Base-by-base conservation (phyloP, 306 rosid species). In the Cucumis melo region DNA sequence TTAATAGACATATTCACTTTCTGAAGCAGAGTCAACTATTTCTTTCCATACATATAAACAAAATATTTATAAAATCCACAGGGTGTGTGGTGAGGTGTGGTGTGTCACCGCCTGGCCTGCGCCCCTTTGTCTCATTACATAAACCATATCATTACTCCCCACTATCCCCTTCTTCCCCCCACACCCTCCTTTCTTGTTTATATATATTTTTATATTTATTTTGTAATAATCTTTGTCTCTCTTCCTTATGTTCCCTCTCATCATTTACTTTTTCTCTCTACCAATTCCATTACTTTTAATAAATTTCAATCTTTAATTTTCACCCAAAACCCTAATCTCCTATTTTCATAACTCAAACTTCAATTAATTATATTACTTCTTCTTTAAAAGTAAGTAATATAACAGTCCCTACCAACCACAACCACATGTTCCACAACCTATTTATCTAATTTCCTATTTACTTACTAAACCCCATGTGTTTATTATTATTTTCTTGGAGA, bases 101-200 rank as follows among this genome's bases (percentile, higher is more conserved):
- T 32, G 36, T 13, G 10, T 13, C 66, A 60, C 66, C 36, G 38
- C n/a, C 66, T 60, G 66, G 54, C 74, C 36, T 67, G 74, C 74
- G 34, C n/a, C 74, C 15, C n/a, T 68, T 44, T 68, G 74, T 68
- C 74, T 68, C 74, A 68, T 68, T 68, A 68, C 74, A 68, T 7
- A 65, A 68, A 42, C 34, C 55, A 68, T 68, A 68, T 68, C 55
- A 68, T 68, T 68, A 68, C 27, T 1, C 46, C 73, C 74, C 74
- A 68, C 74, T 42, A 68, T 44, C 73, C 13, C 23, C 36, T 32
- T 32, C 36, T 32, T 32, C 36, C 11, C 36, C 36, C 11, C 36
- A 59, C 34, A 29, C 32, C 32, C 1, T 5, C 32, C 1, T 5
- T 7, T 13, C 24, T 14, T 27, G 1, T 8, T 54, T 17, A 1